phyloP scores from a whole-genome alignment of 495 filamentous ascomycete species.

The Lasiosphaeria ovina region DNA sequence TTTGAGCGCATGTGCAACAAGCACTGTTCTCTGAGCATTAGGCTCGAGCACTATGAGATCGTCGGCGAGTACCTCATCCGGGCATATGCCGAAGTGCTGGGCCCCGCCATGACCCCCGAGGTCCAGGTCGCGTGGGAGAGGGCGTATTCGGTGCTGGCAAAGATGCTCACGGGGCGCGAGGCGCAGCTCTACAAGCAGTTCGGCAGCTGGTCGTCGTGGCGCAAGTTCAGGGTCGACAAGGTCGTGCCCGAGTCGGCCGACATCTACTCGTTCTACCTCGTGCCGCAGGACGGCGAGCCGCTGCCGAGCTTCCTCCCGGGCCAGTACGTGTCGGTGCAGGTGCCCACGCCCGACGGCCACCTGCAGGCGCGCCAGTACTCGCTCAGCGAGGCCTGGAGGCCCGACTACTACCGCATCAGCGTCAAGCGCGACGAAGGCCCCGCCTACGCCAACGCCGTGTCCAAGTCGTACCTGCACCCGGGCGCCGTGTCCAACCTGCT shows the following conservation, averaged over 20 bases:
- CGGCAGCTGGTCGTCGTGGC: conserved; percentile 61
- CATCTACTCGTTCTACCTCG: conserved; percentile 70
- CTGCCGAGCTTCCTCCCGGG: conserved; percentile 64
- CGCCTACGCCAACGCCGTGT: conserved; percentile 40
- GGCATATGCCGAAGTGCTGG: conserved; percentile 66
- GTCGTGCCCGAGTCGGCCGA: conserved; percentile 62
- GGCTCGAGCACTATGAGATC: conserved; percentile 66
- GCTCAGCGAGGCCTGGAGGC: conserved; percentile 58
- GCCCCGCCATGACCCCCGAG: conserved; percentile 62
- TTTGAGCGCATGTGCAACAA: conserved; percentile 72
- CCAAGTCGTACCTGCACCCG: conserved; percentile 41
- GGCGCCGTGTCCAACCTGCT: conserved; percentile 71
- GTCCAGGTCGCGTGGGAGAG: conserved; percentile 64
- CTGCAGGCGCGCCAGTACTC: conserved; percentile 71
- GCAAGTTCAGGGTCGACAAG: conserved; percentile 61
- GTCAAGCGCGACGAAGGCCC: conserved; percentile 65
- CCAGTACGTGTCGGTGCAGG: conserved; percentile 65
- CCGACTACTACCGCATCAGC: conserved; percentile 65
- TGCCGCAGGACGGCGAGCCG: conserved; percentile 58
- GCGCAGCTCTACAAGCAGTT: conserved; percentile 56
- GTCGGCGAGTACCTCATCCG: conserved; percentile 66
- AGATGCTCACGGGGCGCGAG: conserved; percentile 67
- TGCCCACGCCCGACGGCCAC: conserved; percentile 55
- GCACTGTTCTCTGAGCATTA: conserved; percentile 68
- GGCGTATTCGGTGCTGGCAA: conserved; percentile 70